Percentiles rank a stretch among this genome's conserved stretches.
phyloP scores from a whole-genome alignment of 805 yeast genomes.

The Yarrowia sp. region DNA sequence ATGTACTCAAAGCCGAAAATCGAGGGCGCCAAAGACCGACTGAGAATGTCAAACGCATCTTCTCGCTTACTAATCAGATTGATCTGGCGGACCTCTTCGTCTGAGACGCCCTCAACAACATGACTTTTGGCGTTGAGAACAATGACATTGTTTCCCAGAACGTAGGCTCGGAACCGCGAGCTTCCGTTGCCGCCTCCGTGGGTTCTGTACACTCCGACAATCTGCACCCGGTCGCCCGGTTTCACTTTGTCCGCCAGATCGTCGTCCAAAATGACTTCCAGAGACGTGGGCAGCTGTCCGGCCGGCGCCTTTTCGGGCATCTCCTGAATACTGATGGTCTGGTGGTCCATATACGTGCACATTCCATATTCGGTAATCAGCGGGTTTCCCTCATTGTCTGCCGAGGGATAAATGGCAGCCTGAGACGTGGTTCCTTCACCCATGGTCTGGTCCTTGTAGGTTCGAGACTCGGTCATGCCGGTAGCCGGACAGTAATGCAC shows the following conservation, averaged over 20 bases:
- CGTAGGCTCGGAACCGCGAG: constrained; percentile 79
- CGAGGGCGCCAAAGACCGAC: constrained; percentile 93
- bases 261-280: constrained; percentile 92
- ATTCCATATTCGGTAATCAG: constrained; percentile 90
- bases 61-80: constrained; percentile 74
- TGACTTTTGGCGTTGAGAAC: constrained; percentile 81
- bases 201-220: constrained; percentile 93
- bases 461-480: constrained; percentile 85
- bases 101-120: constrained; percentile 72
- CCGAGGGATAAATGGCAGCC: constrained; percentile 88
- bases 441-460: constrained; percentile 90
- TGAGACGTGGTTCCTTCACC: constrained; percentile 84
- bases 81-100: constrained; percentile 84
- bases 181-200: constrained; percentile 72
- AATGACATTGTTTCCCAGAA: constrained; percentile 87
- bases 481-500: constrained; percentile 91
- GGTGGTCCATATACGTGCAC: constrained; percentile 92
- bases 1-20: constrained; percentile 92
- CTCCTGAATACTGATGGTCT: constrained; percentile 90
- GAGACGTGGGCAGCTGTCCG: constrained; percentile 92
- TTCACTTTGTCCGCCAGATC: constrained; percentile 90
- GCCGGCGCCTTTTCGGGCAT: constrained; percentile 99
- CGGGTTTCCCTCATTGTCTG: constrained; percentile 89
- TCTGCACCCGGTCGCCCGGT: constrained; percentile 95
- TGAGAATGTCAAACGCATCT: constrained; percentile 75